Evolutionary conservation across 352 stramenopile species (phyloP), one percentile per base, ranked within the genome.

Genomic region (Pythium rishiriense): DNA sequence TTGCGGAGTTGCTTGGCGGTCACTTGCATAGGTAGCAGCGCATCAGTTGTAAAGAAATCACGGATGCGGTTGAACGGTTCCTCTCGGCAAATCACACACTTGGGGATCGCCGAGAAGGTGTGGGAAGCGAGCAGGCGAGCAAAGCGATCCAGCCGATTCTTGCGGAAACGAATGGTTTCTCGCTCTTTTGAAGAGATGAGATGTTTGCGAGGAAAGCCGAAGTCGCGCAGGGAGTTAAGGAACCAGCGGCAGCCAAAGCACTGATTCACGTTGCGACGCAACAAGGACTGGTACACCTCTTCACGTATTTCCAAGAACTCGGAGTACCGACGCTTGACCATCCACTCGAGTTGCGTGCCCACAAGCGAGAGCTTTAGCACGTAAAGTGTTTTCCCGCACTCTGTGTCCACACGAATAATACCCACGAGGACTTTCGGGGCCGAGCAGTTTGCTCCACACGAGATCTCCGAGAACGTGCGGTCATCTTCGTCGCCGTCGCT

Each of bases 191-290:
- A 92, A 4, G 53, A 62, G 17, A 94, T 52, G 28, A 90, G 25
- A 28, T 81, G 82, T 14, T 86, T 87, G 33, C 78, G 75, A 4
- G 83, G 83, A 48, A 92, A 91, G 28, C 71, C 72, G 54, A 85
- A 92, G 9, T 69, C 69, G 15, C 71, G 66, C 25, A 93, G 62
- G 26, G 83, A 86, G 37, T 91, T 78, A 28, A 64, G 58, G 54
- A 91, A 94, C 79, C 83, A 90, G 12, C 73, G 73, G 54, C 85
- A 92, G 21, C 83, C 83, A 56, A 92, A 92, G 72, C 83, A 92
- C 57, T 90, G 78, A 45, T 72, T 73, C 25, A 79, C 68, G 24
- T 70, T 74, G 19, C 50, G 46, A 0, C 60, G 46, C n/a, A 66
- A 28, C 41, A 90, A 90, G 57, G 83, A 85, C n/a, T 59, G 42